phyloP scores from a whole-genome alignment of 2,329 filamentous ascomycete species.

The Dothiorella sarmentorum region DNA sequence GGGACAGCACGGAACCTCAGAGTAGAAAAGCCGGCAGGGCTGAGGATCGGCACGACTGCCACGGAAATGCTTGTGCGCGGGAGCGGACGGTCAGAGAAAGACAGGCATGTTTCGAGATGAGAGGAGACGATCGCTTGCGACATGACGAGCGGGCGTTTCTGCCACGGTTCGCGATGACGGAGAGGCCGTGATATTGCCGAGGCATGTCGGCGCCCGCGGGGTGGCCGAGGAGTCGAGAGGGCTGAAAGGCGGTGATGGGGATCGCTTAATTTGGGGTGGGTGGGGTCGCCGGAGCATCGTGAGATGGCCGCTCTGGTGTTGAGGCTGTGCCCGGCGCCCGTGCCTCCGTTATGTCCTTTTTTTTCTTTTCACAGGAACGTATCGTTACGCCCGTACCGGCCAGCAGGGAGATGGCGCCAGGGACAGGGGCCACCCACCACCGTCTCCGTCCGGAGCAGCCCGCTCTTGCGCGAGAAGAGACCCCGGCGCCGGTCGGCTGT shows the following conservation, averaged over 20 bases:
- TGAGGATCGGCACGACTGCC: constrained; percentile 11
- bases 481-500: constrained; percentile 2
- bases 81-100: constrained; percentile 3
- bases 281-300: constrained; percentile 4
- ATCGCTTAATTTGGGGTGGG: neutral
- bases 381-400: constrained; percentile 8
- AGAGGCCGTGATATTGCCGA: neutral
- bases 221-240: neutral
- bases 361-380: constrained; percentile 1
- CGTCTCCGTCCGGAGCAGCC: neutral
- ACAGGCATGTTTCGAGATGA: constrained; percentile 6
- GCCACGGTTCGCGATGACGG: no score
- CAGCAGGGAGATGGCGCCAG: neutral
- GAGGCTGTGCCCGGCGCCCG: constrained; percentile 1
- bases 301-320: constrained; percentile 6
- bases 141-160: no score
- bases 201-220: neutral
- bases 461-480: constrained; percentile 1
- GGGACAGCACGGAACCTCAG: constrained; percentile 3
- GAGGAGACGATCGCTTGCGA: no score
- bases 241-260: neutral
- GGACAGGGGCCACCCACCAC: neutral
- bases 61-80: constrained; percentile 14
- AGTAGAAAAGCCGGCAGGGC: constrained; percentile 12
- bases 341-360: neutral